Evolutionary conservation across 148 eudicot species (phyloP).

Genomic region (Camellia lanceoleosa): DNA sequence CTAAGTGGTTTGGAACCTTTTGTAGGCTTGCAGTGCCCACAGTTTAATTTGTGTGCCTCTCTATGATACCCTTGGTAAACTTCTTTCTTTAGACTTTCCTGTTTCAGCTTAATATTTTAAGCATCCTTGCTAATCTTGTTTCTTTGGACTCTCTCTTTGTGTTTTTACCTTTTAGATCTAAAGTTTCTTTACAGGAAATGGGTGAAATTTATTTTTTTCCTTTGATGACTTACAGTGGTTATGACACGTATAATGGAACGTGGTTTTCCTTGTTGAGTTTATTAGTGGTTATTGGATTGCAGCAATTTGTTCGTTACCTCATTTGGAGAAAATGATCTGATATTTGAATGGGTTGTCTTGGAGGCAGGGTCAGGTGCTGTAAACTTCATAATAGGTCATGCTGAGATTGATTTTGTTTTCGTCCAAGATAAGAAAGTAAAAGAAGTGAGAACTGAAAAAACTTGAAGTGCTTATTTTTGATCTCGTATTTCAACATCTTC

Average conservation of each 20-base stretch:
- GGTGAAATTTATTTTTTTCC: too few relatives aligned
- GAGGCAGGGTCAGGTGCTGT: conserved; percentile 74
- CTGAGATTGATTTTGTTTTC: conserved; percentile 88
- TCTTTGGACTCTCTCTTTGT: not conserved
- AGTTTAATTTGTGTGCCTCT: conserved; percentile 94
- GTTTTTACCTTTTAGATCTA: not conserved
- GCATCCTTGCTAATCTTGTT: not conserved
- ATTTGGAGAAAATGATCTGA: conserved; percentile 9
- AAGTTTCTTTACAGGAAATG: not conserved
- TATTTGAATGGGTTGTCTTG: not conserved
- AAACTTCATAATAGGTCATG: conserved; percentile 74
- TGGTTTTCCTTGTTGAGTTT: not conserved
- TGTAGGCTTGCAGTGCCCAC: conserved; percentile 88
- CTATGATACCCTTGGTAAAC: conserved; percentile 90
- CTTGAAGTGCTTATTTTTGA: conserved; percentile 3
- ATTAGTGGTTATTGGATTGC: not conserved
- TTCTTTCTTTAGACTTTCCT: conserved; percentile 1
- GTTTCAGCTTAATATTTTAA: not conserved
- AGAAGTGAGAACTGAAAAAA: conserved; percentile 48
- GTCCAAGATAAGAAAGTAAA: conserved; percentile 70
- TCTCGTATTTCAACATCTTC: not conserved
- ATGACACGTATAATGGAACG: not conserved
- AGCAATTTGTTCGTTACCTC: not conserved
- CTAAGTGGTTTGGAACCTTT: conserved; percentile 1
- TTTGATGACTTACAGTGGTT: not conserved